phyloP scores from a whole-genome alignment of 2,329 filamentous ascomycete species.

The Zymoseptoria ardabiliae region DNA sequence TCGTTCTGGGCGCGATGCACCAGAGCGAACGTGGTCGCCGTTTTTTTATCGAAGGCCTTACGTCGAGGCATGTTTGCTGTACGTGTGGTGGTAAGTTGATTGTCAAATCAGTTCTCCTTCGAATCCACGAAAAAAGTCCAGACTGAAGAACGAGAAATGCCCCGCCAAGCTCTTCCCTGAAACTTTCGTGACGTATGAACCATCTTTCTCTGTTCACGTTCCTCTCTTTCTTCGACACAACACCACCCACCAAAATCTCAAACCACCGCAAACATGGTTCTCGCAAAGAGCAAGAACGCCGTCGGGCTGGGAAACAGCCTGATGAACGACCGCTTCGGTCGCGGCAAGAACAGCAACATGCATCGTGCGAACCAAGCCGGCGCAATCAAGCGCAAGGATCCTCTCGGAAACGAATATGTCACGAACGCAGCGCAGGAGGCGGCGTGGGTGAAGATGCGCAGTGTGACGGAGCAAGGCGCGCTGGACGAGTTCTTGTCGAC shows the following conservation, averaged over 20 bases:
- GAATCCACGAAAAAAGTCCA: neutral
- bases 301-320: constrained; percentile 93
- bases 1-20: constrained; percentile 97
- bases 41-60: constrained; percentile 85
- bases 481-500: constrained; percentile 95
- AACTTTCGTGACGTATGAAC: neutral
- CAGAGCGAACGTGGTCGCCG: constrained; percentile 84
- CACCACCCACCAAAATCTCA: neutral
- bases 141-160: neutral
- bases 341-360: constrained; percentile 77
- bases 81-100: neutral
- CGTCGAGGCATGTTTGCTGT: constrained; percentile 59
- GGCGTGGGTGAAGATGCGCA: constrained; percentile 98
- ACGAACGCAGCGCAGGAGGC: constrained; percentile 87
- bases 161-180: neutral
- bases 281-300: constrained; percentile 89
- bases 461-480: constrained; percentile 91
- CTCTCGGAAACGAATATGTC: constrained; percentile 57
- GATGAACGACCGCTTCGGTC: constrained; percentile 98
- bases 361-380: constrained; percentile 70
- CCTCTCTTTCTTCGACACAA: neutral
- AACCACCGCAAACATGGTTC: constrained; percentile 49
- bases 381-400: constrained; percentile 36
- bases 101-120: neutral
- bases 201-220: neutral